Percentiles rank a stretch among this genome's conserved stretches.
Evolutionary conservation across 352 stramenopile genomes (phyloP).

Genomic region (Thraustotheca clavata): DNA sequence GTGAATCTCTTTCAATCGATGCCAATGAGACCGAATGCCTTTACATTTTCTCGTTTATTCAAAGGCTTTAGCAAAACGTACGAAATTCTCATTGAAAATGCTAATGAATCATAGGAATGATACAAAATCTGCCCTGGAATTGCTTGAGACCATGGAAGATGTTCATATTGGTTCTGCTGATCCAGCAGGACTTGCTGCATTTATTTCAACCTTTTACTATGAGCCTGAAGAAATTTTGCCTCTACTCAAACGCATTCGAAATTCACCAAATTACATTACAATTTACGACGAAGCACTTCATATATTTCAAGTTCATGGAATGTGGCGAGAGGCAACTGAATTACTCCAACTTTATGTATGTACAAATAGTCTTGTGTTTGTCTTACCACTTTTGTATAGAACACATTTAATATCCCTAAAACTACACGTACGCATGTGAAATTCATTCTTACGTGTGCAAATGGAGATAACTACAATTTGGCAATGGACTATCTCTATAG

Average conservation of each 20-base stretch:
- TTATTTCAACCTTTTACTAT: not conserved
- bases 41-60: not conserved
- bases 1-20: not conserved
- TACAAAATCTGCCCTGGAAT: not conserved
- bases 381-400: not conserved
- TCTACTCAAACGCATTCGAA: not conserved
- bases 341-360: not conserved
- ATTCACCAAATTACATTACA: not conserved
- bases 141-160: not conserved
- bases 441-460: constrained; percentile 6
- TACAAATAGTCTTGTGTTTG: not conserved
- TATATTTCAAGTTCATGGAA: not conserved
- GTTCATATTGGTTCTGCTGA: not conserved
- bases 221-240: not conserved
- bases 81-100: too few species aligned
- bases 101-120: not conserved
- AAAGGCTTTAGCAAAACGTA: not conserved
- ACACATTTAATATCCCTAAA: not conserved
- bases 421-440: not conserved
- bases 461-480: not conserved
- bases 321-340: not conserved
- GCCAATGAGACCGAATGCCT: not conserved
- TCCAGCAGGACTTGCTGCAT: not conserved
- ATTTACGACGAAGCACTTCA: constrained; percentile 4
- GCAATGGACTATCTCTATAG: constrained; percentile 5